Conservation (phyloP, 306 rosid species). For the Fragaria nilgerrensis region DNA sequence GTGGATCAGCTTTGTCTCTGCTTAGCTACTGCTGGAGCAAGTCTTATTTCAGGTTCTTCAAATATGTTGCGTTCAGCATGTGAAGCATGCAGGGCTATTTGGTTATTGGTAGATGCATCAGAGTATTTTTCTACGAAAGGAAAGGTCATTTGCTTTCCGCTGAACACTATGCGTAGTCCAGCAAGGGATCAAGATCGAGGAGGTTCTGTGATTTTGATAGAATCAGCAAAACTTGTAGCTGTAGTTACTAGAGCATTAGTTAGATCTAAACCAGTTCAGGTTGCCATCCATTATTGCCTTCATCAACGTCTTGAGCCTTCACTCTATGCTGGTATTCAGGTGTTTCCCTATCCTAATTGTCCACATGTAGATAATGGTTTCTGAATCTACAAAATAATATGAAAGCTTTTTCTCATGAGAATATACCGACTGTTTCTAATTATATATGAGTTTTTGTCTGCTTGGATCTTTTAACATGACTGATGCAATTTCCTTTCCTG, state of each 20-base stretch:
- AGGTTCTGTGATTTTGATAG: constrained; percentile 46
- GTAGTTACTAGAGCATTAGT: constrained; percentile 67
- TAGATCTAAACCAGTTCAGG: constrained; percentile 77
- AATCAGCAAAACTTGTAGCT: constrained; percentile 67
- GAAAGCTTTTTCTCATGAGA: background rate
- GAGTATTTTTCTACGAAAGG: constrained; percentile 54
- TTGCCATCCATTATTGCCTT: constrained; percentile 78
- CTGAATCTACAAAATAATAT: background rate
- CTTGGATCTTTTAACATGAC: constrained; percentile 6
- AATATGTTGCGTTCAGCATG: constrained; percentile 76
- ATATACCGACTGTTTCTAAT: background rate
- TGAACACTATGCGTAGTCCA: constrained; percentile 55
- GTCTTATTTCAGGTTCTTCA: constrained; percentile 88
- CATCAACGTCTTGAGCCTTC: constrained; percentile 82
- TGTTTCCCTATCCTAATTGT: constrained; percentile 25
- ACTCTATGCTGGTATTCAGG: constrained; percentile 76
- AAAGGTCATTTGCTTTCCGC: constrained; percentile 59
- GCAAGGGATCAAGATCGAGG: constrained; percentile 47
- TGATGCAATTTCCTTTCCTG: constrained; percentile 16
- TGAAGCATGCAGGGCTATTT: constrained; percentile 82
- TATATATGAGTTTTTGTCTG: constrained; percentile 9
- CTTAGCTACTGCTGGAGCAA: constrained; percentile 72
- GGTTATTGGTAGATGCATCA: constrained; percentile 73
- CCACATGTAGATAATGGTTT: background rate
- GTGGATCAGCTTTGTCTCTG: constrained; percentile 78